phyloP scores from a whole-genome alignment of 371 early-diverging fungal species.

The Mucor racemosus region DNA sequence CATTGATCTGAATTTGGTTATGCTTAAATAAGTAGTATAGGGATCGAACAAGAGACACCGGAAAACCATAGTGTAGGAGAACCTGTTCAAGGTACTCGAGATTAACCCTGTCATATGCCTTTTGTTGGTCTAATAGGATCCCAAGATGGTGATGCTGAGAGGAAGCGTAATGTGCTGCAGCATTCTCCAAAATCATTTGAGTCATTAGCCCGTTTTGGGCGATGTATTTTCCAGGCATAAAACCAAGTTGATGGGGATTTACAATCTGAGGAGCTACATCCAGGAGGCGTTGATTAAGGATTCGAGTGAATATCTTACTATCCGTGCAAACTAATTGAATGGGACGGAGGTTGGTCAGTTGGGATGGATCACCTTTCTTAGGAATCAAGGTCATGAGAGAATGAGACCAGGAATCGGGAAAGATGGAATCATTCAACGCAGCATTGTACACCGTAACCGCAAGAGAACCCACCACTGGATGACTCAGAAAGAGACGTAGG shows the following conservation, averaged over 20 bases:
- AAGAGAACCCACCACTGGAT: background rate
- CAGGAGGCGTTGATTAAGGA: constrained; percentile 18
- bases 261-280: background rate
- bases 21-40: too few relatives aligned
- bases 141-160: too few relatives aligned
- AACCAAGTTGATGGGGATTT: constrained; percentile 26
- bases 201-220: constrained; percentile 20
- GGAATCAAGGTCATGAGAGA: constrained; percentile 8
- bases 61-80: too few relatives aligned
- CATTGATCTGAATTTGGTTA: too few relatives aligned
- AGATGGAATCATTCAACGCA: background rate
- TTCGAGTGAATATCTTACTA: constrained; percentile 28
- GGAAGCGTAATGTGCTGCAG: too few relatives aligned
- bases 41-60: too few relatives aligned
- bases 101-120: too few relatives aligned
- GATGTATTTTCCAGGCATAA: constrained; percentile 21
- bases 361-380: constrained; percentile 12
- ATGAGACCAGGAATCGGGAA: constrained; percentile 8
- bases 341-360: constrained; percentile 30
- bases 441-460: background rate
- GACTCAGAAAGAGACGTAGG: background rate
- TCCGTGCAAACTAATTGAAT: constrained; percentile 23
- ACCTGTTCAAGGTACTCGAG: too few relatives aligned
- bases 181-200: constrained; percentile 1
- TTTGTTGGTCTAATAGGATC: too few relatives aligned